A percentile compares a stretch with the other conserved stretches of the same genome.
Evolutionary conservation across 306 rosid species (phyloP).

Genomic region (Castanea sativa): DNA sequence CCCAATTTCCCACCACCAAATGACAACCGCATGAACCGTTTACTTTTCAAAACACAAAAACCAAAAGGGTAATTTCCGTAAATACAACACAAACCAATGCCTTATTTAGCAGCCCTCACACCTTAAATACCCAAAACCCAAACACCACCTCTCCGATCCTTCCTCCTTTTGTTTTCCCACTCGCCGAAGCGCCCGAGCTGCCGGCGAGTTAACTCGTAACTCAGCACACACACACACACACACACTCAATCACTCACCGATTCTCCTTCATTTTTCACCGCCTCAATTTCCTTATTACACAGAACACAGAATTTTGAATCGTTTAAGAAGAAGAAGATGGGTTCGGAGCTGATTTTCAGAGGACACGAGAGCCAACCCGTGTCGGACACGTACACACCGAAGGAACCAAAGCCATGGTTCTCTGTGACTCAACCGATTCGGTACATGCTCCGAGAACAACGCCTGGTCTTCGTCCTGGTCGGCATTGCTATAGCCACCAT

Average conservation of each 20-base stretch:
- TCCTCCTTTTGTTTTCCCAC: neutral
- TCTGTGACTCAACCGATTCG: conserved; percentile 64
- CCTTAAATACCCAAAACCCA: conserved; percentile 26
- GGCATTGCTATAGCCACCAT: conserved; percentile 78
- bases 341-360: conserved; percentile 72
- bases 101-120: neutral
- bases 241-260: too few species aligned
- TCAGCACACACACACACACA: too few species aligned
- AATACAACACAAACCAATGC: neutral
- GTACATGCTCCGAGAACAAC: conserved; percentile 84
- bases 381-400: conserved; percentile 65
- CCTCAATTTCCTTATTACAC: too few species aligned
- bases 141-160: neutral
- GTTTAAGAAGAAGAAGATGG: conserved; percentile 17
- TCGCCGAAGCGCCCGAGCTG: conserved; percentile 26
- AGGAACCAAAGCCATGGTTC: conserved; percentile 72
- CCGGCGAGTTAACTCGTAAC: conserved; percentile 16
- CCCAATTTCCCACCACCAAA: too few species aligned
- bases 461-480: conserved; percentile 66
- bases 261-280: neutral
- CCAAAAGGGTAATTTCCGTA: conserved; percentile 28
- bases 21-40: neutral
- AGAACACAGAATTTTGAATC: neutral
- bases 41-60: conserved; percentile 7
- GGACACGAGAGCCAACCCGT: conserved; percentile 69